A percentile compares a stretch with the other conserved stretches of the same genome.
Conservation (phyloP, 2,329 filamentous ascomycete species). For the Ophiocordyceps robertsii region DNA sequence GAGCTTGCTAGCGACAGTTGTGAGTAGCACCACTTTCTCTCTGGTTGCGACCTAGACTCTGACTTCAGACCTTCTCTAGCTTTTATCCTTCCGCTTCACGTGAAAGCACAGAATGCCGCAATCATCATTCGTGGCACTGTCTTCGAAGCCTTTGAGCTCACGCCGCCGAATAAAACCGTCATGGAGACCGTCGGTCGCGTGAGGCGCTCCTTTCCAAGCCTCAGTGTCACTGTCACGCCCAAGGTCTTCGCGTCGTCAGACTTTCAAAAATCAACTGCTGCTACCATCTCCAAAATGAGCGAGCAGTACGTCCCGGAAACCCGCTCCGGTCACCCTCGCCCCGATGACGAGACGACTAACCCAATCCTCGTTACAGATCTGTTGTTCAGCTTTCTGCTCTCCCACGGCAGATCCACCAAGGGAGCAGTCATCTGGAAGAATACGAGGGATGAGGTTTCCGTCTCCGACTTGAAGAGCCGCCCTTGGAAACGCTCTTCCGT, state of each 20-base stretch:
- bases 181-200: slow-evolving; percentile 16
- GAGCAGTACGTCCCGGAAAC: slow-evolving; percentile 7
- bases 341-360: slow-evolving; percentile 17
- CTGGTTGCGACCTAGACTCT: not conserved
- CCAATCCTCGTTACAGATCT: slow-evolving; percentile 38
- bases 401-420: slow-evolving; percentile 15
- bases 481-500: slow-evolving; percentile 2
- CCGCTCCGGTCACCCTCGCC: not conserved
- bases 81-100: not conserved
- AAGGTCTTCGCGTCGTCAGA: slow-evolving; percentile 2
- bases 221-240: slow-evolving; percentile 6
- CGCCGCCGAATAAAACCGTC: slow-evolving; percentile 11
- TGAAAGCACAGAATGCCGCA: slow-evolving; percentile 19
- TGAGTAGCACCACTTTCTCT: not conserved
- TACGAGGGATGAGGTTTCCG: slow-evolving; percentile 32
- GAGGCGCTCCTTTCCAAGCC: slow-evolving; percentile 12
- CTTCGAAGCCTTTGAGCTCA: slow-evolving; percentile 22
- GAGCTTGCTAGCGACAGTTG: not conserved
- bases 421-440: slow-evolving; percentile 28
- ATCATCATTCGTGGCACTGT: slow-evolving; percentile 13
- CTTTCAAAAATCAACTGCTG: not conserved
- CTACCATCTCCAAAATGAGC: slow-evolving; percentile 15
- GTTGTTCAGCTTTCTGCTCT: slow-evolving; percentile 22
- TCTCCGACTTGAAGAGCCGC: not conserved
- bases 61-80: not conserved